Conservation (phyloP, 2,329 filamentous ascomycete species). For the Ophiognomonia clavigignenti-juglandacearum region DNA sequence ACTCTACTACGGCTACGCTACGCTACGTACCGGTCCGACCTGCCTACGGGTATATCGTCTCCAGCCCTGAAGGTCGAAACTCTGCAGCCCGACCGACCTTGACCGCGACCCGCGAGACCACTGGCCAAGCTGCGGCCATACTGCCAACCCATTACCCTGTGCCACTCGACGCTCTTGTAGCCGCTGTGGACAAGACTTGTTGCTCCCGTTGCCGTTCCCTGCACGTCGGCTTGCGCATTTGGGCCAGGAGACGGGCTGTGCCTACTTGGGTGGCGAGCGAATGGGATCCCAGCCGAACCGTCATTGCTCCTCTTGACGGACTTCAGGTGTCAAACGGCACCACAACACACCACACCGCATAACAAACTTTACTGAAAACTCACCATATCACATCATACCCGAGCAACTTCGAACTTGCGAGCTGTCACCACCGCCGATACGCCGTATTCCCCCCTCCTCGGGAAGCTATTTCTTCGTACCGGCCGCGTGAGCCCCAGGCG, state of each 20-base stretch:
- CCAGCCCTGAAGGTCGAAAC: too few relatives aligned
- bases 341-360: neutral
- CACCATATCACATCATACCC: too few relatives aligned
- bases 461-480: too few relatives aligned
- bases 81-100: too few relatives aligned
- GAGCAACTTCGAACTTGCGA: too few relatives aligned
- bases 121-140: neutral
- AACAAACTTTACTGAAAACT: too few relatives aligned
- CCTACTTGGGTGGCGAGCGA: too few relatives aligned
- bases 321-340: neutral
- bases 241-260: conserved; percentile 9
- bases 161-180: conserved; percentile 11
- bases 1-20: too few relatives aligned
- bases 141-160: conserved; percentile 7
- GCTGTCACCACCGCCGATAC: too few relatives aligned
- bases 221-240: neutral
- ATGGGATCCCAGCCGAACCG: conserved; percentile 11
- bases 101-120: too few relatives aligned
- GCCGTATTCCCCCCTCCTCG: conserved; percentile 4
- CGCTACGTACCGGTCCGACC: too few relatives aligned
- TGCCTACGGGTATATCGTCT: too few relatives aligned
- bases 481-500: neutral
- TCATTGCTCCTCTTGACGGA: neutral
- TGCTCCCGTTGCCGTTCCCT: conserved; percentile 7
- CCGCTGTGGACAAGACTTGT: conserved; percentile 11